Evolutionary conservation across 2,329 filamentous ascomycete species (phyloP).

Genomic region (Exophiala alcalophila): DNA sequence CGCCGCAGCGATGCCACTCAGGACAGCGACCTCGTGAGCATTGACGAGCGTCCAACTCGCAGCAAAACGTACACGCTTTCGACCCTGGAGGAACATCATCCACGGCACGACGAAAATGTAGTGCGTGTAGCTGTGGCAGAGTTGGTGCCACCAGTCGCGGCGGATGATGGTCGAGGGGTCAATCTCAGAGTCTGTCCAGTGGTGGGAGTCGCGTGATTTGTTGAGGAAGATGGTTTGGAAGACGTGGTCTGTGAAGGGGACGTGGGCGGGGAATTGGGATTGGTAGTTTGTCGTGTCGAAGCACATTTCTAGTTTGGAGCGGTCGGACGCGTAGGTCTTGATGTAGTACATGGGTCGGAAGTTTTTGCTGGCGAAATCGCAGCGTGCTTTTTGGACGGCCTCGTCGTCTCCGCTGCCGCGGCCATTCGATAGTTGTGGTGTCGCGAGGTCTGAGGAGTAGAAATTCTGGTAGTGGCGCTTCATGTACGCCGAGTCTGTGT

Average conservation of each 20-base stretch:
- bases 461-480: slow-evolving; percentile 39
- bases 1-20: slow-evolving; percentile 68
- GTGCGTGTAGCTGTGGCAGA: slow-evolving; percentile 60
- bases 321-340: slow-evolving; percentile 53
- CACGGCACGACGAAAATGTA: slow-evolving; percentile 63
- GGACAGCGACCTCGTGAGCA: slow-evolving; percentile 66
- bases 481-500: slow-evolving; percentile 58
- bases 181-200: slow-evolving; percentile 59
- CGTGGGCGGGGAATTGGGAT: slow-evolving; percentile 57
- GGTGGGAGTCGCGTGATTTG: slow-evolving; percentile 51
- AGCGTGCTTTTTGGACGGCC: slow-evolving; percentile 24
- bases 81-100: slow-evolving; percentile 69
- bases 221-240: slow-evolving; percentile 67
- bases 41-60: slow-evolving; percentile 66
- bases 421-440: slow-evolving; percentile 34
- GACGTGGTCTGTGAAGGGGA: slow-evolving; percentile 59
- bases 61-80: slow-evolving; percentile 61
- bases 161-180: slow-evolving; percentile 56
- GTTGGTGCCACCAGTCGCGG: slow-evolving; percentile 62
- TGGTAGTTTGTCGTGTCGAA: slow-evolving; percentile 77
- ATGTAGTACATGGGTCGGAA: slow-evolving; percentile 63
- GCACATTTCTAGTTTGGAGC: slow-evolving; percentile 58
- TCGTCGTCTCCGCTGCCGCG: slow-evolving; percentile 16
- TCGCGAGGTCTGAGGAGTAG: slow-evolving; percentile 18
- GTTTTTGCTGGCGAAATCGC: slow-evolving; percentile 35